phyloP scores from a whole-genome alignment of 129 eudicot species.

The Lactuca sativa region DNA sequence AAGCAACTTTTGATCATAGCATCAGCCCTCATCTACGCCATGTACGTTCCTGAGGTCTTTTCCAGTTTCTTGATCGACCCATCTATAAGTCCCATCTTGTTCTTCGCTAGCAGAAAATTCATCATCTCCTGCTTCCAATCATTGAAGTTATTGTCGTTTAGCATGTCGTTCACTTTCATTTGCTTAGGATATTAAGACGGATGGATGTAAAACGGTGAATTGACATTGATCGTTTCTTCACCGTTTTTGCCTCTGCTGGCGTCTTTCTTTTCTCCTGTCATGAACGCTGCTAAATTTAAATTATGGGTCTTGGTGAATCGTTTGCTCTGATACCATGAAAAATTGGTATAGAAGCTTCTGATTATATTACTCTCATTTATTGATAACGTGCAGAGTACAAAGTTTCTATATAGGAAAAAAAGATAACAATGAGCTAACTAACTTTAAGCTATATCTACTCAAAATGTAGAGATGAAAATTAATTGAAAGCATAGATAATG shows the following conservation, averaged over 20 bases:
- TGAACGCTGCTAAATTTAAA: not conserved
- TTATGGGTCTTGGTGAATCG: not conserved
- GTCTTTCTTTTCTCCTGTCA: not conserved
- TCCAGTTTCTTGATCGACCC: not conserved
- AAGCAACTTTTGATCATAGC: not conserved
- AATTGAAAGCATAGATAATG: too few relatives aligned
- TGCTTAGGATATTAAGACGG: not conserved
- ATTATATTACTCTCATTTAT: too few relatives aligned
- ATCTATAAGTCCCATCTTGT: not conserved
- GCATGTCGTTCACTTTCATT: not conserved
- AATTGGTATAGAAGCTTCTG: too few relatives aligned
- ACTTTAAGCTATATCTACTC: too few relatives aligned
- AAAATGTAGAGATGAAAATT: too few relatives aligned
- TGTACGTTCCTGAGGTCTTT: not conserved
- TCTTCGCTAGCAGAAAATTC: not conserved
- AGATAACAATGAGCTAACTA: too few relatives aligned
- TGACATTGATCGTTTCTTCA: not conserved
- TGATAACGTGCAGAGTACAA: too few relatives aligned
- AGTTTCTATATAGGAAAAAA: too few relatives aligned
- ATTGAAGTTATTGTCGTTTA: too few relatives aligned
- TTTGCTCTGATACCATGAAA: not conserved
- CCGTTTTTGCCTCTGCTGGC: not conserved
- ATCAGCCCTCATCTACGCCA: not conserved
- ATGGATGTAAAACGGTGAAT: slow-evolving; percentile 1
- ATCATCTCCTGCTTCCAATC: slow-evolving; percentile 5